Percentiles rank a stretch among this genome's conserved stretches.
Evolutionary conservation across 495 filamentous ascomycete genomes (phyloP).

Genomic region (Barbatosphaeria neglecta): DNA sequence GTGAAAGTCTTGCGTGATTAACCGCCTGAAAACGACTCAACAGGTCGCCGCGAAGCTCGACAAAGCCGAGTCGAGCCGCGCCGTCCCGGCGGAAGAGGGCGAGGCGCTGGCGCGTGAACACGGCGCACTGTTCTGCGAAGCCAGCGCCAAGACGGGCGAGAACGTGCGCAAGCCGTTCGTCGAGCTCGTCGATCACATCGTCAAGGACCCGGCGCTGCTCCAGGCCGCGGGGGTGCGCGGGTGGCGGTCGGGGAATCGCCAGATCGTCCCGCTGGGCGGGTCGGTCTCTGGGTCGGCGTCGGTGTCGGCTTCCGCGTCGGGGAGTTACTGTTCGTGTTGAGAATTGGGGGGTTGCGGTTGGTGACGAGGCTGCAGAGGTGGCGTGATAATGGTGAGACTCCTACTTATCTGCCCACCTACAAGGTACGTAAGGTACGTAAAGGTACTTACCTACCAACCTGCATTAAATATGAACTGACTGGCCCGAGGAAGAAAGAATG

Average conservation of each 20-base stretch:
- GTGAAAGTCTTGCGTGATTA: background rate
- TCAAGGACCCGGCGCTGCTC: conserved; percentile 31
- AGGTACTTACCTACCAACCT: no score
- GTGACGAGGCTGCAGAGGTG: no score
- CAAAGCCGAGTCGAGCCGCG: conserved; percentile 28
- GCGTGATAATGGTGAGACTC: no score
- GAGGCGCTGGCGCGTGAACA: conserved; percentile 35
- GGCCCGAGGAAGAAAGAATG: no score
- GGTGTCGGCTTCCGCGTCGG: background rate
- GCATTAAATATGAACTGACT: no score
- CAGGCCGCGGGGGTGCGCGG: conserved; percentile 11
- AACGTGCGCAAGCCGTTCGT: conserved; percentile 43
- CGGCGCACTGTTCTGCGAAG: conserved; percentile 42
- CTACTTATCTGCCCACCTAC: no score
- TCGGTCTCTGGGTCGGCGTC: background rate
- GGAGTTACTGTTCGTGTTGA: no score
- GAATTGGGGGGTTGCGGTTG: no score
- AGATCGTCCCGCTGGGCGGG: conserved; percentile 3
- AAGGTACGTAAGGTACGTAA: no score
- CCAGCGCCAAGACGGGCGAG: conserved; percentile 42
- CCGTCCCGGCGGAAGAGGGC: conserved; percentile 41
- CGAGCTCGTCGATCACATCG: conserved; percentile 41
- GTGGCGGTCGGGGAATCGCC: conserved; percentile 7
- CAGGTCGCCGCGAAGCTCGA: conserved; percentile 46
- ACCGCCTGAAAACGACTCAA: conserved; percentile 5